Base-by-base conservation (phyloP, 257 asterid species). In the Parsonsia alboflavescens region DNA sequence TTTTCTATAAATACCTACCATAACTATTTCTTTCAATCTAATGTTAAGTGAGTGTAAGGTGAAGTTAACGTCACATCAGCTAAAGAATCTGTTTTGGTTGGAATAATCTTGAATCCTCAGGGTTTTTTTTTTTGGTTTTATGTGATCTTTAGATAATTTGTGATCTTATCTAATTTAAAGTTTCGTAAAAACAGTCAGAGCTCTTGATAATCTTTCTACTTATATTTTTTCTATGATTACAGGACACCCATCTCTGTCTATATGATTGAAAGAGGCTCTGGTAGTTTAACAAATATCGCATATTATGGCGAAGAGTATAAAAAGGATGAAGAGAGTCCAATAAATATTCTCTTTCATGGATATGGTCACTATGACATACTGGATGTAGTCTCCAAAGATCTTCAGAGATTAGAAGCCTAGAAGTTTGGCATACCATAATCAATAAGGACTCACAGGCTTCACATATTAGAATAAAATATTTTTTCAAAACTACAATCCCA, bases 331-430 rank as follows among this genome's bases (percentile, higher is more conserved):
- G 86, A 77, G 16, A 77, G 65, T 50, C 80, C 87, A 2, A 93
- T 93, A 28, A 83, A 85, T 73, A 88, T 90, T 72, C 76, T 93
- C 78, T 93, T 89, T 75, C 93, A 93, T 79, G 94, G 94, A 2
- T 93, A 93, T 82, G 98, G 98, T 28, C 98, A 93, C 66, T 93
- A 93, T 70, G 98, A 93, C 61, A 87, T 90, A n/a, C 64, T 93
- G 71, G 94, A 91, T 73, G 63, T 81, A 11, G 58, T 81, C 59
- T 53, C 85, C 30, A 76, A 73, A 56, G 54, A 33, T 73, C 65
- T 26, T 61, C 75, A 72, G 71, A 74, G 74, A 69, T 75, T 80
- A 70, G 76, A 81, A 65, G 73, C 72, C 22, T 78, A 77, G 72
- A 73, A 63, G 70, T 61, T 54, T 52, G 73, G 49, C 76, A 26